Evolutionary conservation across 495 filamentous ascomycete species (phyloP), one percentile per base, ranked within the genome.

Genomic region (Mycothermus thermophilus): DNA sequence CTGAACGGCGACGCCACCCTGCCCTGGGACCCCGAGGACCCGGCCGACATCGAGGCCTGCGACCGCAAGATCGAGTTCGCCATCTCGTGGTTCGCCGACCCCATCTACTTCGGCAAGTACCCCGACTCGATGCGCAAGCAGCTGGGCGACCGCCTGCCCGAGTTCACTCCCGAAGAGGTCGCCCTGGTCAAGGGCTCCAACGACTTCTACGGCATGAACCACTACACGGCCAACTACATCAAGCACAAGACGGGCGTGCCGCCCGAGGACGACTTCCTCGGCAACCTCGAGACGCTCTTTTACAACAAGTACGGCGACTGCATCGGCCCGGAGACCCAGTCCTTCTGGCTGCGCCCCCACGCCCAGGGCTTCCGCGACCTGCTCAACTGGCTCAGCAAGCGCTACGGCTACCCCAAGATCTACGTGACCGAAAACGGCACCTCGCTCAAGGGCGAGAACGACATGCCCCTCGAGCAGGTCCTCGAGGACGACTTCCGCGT

Each of bases 361-460:
- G 68, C 78, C 1, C 58, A 72, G 27, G 82, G 80, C 1, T 88
- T 85, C 69, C 67, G 79, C 31, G 75, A 80, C 47, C 63, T 87
- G 37, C 63, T 87, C 43, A 74, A 73, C 50, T 88, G 80, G 80
- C 68, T 88, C 37, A 78, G 72, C 55, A 77, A 82, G 47, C 69
- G 82, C 4, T 86, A 85, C 56, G 67, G 63, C 23, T 57, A 74
- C 41, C 80, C 80, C 16, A 72, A 74, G 50, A 82, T 87, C 55
- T 83, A 80, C 54, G 78, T 84, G 36, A 88, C 81, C 1, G 82
- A 85, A 66, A 85, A 82, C 57, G 80, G 82, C 13, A 85, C 80
- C 3, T 77, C 73, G 41, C 60, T 83, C 47, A 78, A 81, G 48
- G 79, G 78, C 27, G 80, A 85, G 66, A 86, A 80, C 51, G 78